Evolutionary conservation across 345 rosid species (phyloP).

Genomic region (Citrus hindsii): DNA sequence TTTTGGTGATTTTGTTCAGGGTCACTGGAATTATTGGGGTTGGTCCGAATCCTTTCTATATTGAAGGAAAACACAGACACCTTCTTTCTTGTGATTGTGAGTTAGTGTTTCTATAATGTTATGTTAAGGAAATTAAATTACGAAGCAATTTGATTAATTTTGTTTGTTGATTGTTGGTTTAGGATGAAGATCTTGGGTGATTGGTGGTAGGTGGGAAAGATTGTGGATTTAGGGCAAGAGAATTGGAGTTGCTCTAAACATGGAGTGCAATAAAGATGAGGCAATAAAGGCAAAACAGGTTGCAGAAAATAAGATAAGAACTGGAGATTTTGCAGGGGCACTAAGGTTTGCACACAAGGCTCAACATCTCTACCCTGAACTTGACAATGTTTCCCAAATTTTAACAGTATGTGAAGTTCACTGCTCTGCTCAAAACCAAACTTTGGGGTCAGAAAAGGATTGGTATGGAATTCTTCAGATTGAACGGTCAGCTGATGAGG

Average conservation of each 20-base stretch:
- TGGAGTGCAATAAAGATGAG: conserved; percentile 96
- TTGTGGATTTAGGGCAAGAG: background rate
- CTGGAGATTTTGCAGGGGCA: conserved; percentile 59
- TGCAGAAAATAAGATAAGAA: conserved; percentile 59
- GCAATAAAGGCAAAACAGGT: conserved; percentile 62
- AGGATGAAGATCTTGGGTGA: conserved; percentile 20
- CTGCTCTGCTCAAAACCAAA: conserved; percentile 47
- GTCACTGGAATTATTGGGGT: background rate
- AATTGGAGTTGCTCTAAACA: conserved; percentile 3
- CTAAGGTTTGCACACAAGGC: conserved; percentile 57
- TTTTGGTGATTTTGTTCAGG: conserved; percentile 3
- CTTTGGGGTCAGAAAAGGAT: conserved; percentile 54
- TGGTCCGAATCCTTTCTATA: background rate
- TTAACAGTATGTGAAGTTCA: conserved; percentile 78
- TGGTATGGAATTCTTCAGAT: conserved; percentile 88
- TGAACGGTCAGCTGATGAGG: conserved; percentile 48
- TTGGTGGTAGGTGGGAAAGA: background rate
- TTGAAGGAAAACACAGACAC: background rate
- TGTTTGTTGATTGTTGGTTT: conserved; percentile 4
- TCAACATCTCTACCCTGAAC: conserved; percentile 54
- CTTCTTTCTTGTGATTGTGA: background rate
- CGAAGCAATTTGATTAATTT: background rate
- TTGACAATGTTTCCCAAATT: conserved; percentile 63
- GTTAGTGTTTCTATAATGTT: background rate
- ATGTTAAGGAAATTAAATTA: background rate